Percentiles rank a stretch among this genome's conserved stretches.
phyloP scores from a whole-genome alignment of 441 rosid species.

The Raphanus hybrid region DNA sequence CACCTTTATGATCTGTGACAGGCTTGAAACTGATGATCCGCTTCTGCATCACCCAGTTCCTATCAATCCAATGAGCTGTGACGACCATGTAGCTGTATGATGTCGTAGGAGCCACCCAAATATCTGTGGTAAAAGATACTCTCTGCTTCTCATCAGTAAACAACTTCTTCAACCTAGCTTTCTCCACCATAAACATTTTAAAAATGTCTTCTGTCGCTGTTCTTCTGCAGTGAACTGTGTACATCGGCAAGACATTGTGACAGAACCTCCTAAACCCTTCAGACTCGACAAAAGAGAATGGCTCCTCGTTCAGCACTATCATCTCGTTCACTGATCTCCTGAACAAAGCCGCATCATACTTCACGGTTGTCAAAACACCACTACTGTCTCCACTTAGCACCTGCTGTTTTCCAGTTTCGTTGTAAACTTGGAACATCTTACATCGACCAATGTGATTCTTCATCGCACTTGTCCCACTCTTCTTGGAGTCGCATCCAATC shows the following conservation, averaged over 20 bases:
- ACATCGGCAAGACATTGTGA: not conserved
- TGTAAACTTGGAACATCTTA: not conserved
- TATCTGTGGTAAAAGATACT: conserved; percentile 14
- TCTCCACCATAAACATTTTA: not conserved
- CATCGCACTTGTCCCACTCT: not conserved
- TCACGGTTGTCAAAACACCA: not conserved
- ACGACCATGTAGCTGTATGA: not conserved
- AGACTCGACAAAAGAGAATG: not conserved
- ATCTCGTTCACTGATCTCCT: not conserved
- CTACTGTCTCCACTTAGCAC: not conserved
- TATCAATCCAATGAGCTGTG: not conserved
- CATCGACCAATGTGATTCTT: not conserved
- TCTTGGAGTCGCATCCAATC: not conserved
- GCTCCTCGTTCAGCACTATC: not conserved
- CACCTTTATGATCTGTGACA: not conserved
- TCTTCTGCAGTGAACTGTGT: not conserved
- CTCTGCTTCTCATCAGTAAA: not conserved
- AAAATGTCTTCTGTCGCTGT: not conserved
- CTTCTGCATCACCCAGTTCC: not conserved
- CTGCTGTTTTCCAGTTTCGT: not conserved
- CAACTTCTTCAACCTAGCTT: not conserved
- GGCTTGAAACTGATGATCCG: not conserved
- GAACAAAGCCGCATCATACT: not conserved
- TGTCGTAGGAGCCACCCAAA: not conserved
- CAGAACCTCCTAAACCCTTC: not conserved